Percentiles rank a stretch among this genome's conserved stretches.
phyloP scores from a whole-genome alignment of 805 yeast genomes.

The Candida coleopterorum region DNA sequence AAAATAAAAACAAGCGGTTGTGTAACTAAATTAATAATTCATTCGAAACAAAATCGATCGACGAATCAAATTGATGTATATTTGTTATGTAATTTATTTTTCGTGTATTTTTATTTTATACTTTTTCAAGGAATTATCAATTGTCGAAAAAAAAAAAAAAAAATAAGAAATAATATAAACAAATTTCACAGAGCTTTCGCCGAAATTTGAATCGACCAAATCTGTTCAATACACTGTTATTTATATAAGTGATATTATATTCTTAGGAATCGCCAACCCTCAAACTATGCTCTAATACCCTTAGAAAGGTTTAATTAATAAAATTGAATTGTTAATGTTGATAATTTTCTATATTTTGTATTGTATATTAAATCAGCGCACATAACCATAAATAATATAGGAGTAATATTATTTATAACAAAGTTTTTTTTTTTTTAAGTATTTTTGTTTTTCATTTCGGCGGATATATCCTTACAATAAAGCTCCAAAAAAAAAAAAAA shows the following conservation, averaged over 20 bases:
- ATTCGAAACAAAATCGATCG: no score
- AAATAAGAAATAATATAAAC: no score
- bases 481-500: not conserved
- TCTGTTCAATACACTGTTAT: not conserved
- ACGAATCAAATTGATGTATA: no score
- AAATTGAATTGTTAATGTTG: no score
- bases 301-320: no score
- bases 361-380: not conserved
- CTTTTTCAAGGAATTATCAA: conserved; percentile 3
- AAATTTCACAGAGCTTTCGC: conserved; percentile 4
- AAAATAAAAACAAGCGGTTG: no score
- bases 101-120: conserved; percentile 4
- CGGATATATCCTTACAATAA: conserved; percentile 2
- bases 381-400: conserved; percentile 1
- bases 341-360: no score
- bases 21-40: no score
- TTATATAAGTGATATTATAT: not conserved
- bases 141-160: not conserved
- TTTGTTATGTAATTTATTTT: no score
- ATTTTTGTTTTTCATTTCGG: no score
- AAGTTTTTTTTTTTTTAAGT: no score
- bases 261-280: not conserved
- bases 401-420: not conserved
- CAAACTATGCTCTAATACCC: no score
- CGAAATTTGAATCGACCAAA: not conserved